phyloP scores from a whole-genome alignment of 73 alveolate genomes.

The Paramecium biaurelia region DNA sequence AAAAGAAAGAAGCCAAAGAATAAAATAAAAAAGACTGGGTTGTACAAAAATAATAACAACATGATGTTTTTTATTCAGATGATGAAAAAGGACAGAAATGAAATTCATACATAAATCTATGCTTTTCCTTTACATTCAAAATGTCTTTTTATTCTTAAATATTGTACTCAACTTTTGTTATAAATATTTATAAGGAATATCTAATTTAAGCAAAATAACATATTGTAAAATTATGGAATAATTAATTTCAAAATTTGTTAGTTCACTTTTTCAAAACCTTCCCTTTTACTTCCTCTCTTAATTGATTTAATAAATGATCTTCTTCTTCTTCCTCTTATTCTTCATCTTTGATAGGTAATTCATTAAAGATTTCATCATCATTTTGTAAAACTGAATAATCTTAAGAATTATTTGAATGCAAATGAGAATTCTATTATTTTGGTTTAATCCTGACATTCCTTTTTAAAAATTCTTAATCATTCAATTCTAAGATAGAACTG shows the following conservation, averaged over 20 bases:
- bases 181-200: background rate
- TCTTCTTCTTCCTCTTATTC: constrained; percentile 18
- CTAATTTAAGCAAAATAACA: background rate
- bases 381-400: background rate
- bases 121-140: background rate
- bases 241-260: background rate
- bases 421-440: background rate
- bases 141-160: background rate
- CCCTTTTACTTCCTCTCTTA: constrained; percentile 32
- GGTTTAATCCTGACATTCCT: constrained; percentile 23
- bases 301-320: background rate
- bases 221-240: background rate
- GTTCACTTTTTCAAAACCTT: background rate
- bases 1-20: background rate
- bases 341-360: background rate
- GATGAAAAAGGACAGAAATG: background rate
- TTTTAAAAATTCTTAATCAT: background rate
- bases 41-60: background rate
- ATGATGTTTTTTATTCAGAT: background rate
- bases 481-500: background rate
- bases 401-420: background rate
- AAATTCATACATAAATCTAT: background rate
- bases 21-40: background rate
- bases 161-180: background rate
- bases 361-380: constrained; percentile 25